Conservation (phyloP, 306 rosid species). For the Adenanthera pavonina region DNA sequence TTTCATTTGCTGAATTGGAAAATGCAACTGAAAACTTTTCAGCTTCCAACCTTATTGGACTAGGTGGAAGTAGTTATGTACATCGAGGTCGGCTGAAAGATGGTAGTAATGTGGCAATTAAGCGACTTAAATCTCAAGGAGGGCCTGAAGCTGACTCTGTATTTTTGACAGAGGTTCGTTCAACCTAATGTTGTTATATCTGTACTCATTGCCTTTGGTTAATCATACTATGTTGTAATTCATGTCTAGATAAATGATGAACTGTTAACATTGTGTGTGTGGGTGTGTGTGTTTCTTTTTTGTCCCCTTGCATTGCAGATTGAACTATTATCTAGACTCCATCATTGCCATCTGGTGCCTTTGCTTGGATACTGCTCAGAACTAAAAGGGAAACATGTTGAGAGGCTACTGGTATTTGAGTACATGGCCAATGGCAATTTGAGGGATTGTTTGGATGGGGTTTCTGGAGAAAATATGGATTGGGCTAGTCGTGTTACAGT, state of each 20-base stretch:
- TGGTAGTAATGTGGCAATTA: conserved; percentile 78
- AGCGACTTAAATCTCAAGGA: conserved; percentile 74
- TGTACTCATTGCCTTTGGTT: conserved; percentile 37
- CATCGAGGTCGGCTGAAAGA: conserved; percentile 80
- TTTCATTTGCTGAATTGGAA: conserved; percentile 84
- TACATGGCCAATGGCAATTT: conserved; percentile 86
- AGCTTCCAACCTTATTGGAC: conserved; percentile 81
- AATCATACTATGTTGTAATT: conserved; percentile 12
- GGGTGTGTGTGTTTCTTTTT: too few species aligned
- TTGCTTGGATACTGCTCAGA: conserved; percentile 91
- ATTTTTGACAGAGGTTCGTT: conserved; percentile 88
- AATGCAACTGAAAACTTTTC: conserved; percentile 80
- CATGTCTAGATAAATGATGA: not conserved
- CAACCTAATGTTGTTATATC: conserved; percentile 38
- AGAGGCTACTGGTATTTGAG: conserved; percentile 86
- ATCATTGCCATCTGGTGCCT: conserved; percentile 96
- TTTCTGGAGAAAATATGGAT: conserved; percentile 62
- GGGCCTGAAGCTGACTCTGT: conserved; percentile 77
- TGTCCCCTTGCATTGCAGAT: too few species aligned
- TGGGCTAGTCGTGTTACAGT: conserved; percentile 83
- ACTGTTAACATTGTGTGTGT: conserved; percentile 16
- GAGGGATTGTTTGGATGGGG: conserved; percentile 87
- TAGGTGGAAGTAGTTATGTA: conserved; percentile 95
- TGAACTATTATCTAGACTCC: conserved; percentile 87
- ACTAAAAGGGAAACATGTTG: conserved; percentile 74